Base-by-base conservation (phyloP, 1,139 yeast species). In the Magnusiomyces tetraspermus region DNA sequence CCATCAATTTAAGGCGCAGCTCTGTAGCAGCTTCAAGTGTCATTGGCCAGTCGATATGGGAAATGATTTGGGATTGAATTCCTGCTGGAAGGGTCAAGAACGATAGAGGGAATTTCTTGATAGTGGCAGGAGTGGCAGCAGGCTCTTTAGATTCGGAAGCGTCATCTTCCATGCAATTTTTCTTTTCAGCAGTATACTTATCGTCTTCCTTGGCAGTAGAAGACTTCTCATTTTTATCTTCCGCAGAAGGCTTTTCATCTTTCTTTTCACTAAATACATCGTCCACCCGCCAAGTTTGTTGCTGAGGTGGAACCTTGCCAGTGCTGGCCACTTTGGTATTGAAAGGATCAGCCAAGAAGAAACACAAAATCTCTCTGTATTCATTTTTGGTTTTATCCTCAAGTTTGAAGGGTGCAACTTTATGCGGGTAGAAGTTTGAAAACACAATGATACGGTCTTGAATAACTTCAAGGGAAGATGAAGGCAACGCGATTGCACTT, bases 371-470 rank as follows among this genome's bases (percentile, higher is more conserved):
- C 59, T 71, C 72, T 41, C 76, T 62, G 56, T 67, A 69, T 1
- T 78, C 78, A 0, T 67, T 64, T 52, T 67, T 72, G 4, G 69
- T 54, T 49, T 59, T 59, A 55, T 74, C 77, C 6, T 56, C 56
- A 53, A 74, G 68, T 49, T 67, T 67, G 59, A 75, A 75, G 2
- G 70, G 65, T 49, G 69, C 72, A 19, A 74, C 76, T 46, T 64
- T 70, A 57, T 74, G 78, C 58, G 74, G 78, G 51, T 61, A 66
- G 36, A 59, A 55, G 58, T 74, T 74, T 2, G 77, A 77, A 58
- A 74, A 75, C 13, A 74, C 63, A 5, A 74, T 52, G 4, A 73
- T 53, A 11, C 71, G 59, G 53, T 66, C 68, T 52, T 71, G 64
- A 21, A 57, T 51, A 28, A 69, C 61, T 19, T 61, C 61, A 17